Percentiles rank a stretch among this genome's conserved stretches.
Conservation (phyloP, 2,329 filamentous ascomycete genomes). For the Trichoderma koningiopsis region DNA sequence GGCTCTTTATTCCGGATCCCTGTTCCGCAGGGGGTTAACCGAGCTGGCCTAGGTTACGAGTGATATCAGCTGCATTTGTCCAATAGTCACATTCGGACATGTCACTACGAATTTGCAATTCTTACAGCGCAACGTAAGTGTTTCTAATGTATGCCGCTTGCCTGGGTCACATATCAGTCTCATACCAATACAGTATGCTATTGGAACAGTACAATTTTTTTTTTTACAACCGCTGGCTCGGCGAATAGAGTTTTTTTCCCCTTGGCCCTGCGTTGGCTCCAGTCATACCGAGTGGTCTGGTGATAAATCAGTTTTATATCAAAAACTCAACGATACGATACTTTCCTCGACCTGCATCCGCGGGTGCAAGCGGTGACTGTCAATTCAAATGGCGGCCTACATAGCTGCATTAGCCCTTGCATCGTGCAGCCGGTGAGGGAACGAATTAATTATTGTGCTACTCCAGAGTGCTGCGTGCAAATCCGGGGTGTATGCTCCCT, state of each 20-base stretch:
- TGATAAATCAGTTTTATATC: neutral
- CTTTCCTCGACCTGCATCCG: neutral
- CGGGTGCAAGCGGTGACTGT: neutral
- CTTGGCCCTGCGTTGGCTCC: constrained; percentile 3
- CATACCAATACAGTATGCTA: neutral
- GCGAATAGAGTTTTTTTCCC: constrained; percentile 3
- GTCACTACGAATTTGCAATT: constrained; percentile 11
- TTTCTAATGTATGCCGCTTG: neutral
- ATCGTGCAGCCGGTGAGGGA: constrained; percentile 24
- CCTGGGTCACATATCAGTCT: neutral
- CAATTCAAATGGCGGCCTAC: neutral
- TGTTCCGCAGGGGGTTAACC: neutral
- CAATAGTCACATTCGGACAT: constrained; percentile 10
- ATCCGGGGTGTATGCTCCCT: constrained; percentile 24
- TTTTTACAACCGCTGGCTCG: neutral
- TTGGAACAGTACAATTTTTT: neutral
- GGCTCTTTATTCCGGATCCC: constrained; percentile 15
- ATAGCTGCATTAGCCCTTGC: constrained; percentile 1
- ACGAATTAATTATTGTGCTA: constrained; percentile 18
- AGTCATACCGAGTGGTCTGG: neutral
- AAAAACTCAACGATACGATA: neutral
- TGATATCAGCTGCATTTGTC: constrained; percentile 13
- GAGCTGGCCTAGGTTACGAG: constrained; percentile 4
- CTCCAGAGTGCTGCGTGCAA: constrained; percentile 7
- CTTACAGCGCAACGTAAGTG: neutral